Conservation (phyloP, 768 basidiomycete genomes). For the Termitomyces heimii region DNA sequence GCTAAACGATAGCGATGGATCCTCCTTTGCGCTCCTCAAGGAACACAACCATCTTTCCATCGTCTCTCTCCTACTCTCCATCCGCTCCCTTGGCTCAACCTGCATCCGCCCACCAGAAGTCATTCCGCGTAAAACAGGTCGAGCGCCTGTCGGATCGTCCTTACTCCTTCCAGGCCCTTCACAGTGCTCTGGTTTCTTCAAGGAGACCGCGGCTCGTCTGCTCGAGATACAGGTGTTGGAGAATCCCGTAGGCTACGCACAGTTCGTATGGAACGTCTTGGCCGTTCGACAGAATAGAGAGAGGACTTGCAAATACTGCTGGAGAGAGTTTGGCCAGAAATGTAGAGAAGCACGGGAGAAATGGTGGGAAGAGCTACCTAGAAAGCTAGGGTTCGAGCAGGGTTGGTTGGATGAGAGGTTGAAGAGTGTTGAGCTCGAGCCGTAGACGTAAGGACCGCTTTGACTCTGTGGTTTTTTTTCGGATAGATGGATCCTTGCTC, state of each 20-base stretch:
- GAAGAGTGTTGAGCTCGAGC: background rate
- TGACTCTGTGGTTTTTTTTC: background rate
- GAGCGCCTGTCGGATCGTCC: constrained; percentile 6
- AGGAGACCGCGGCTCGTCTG: background rate
- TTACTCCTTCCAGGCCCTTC: constrained; percentile 1
- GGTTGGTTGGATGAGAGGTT: constrained; percentile 3
- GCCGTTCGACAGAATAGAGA: background rate
- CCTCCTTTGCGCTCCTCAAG: constrained; percentile 5
- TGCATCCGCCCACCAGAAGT: background rate
- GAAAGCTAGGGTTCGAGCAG: background rate
- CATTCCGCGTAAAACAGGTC: constrained; percentile 1
- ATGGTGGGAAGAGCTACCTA: constrained; percentile 8
- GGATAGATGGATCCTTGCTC: background rate
- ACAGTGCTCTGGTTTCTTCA: background rate
- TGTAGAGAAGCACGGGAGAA: background rate
- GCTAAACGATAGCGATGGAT: constrained; percentile 1
- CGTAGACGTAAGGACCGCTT: background rate
- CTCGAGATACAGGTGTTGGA: constrained; percentile 6
- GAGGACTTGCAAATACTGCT: constrained; percentile 6
- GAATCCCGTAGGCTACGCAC: constrained; percentile 7
- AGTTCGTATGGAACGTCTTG: background rate
- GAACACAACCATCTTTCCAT: constrained; percentile 4
- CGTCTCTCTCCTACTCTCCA: constrained; percentile 3
- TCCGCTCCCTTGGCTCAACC: constrained; percentile 1
- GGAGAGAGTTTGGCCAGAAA: constrained; percentile 1